phyloP scores from a whole-genome alignment of 805 yeast species.

The Ascoidea tarda region DNA sequence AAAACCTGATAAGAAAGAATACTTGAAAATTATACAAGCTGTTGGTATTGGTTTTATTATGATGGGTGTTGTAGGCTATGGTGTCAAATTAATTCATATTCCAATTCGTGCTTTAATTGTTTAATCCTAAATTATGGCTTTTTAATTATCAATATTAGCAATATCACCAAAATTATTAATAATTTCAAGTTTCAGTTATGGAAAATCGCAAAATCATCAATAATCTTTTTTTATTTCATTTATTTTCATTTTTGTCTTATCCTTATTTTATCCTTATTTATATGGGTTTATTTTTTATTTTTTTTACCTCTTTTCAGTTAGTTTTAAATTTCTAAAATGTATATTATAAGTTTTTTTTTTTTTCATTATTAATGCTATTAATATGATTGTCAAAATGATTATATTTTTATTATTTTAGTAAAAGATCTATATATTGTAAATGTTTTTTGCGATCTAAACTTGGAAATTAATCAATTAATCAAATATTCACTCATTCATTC shows the following conservation, averaged over 20 bases:
- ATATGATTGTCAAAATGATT: too few relatives aligned
- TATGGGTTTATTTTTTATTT: too few relatives aligned
- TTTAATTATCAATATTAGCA: background rate
- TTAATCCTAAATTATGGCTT: constrained; percentile 19
- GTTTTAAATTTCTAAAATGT: too few relatives aligned
- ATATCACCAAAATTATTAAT: background rate
- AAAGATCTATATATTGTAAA: too few relatives aligned
- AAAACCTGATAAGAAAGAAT: constrained; percentile 85
- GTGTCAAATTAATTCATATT: constrained; percentile 84
- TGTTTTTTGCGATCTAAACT: too few relatives aligned
- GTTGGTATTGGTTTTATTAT: constrained; percentile 94
- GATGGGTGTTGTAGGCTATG: constrained; percentile 97
- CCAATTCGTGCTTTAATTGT: constrained; percentile 95
- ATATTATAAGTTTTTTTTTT: too few relatives aligned
- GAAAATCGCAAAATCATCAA: background rate
- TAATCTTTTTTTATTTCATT: background rate
- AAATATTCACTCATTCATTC: too few relatives aligned
- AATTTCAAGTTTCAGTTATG: background rate
- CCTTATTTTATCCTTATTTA: background rate
- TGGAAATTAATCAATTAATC: too few relatives aligned
- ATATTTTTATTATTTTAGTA: too few relatives aligned
- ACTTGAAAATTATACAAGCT: constrained; percentile 78
- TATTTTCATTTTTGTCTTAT: background rate
- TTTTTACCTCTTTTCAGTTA: too few relatives aligned
- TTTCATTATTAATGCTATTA: too few relatives aligned